Evolutionary conservation across 1,139 yeast genomes (phyloP), one percentile per base, ranked within the genome.

Genomic region (Candida mesenterica): DNA sequence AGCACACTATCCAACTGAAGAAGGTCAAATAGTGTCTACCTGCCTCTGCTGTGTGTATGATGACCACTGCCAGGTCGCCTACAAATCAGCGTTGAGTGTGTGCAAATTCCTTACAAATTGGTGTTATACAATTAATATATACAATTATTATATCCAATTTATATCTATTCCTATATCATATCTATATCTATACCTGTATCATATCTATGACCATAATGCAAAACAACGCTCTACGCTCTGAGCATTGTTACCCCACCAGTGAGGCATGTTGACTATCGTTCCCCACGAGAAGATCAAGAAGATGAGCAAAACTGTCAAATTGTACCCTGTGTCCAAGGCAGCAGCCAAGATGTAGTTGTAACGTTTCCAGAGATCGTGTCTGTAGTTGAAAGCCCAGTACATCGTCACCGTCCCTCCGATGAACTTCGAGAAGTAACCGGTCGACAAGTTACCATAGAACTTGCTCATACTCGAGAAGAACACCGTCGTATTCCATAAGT

Each of bases 201-300:
- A 6, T 5, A 8, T 25, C 28, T 12, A 13, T 24, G 5, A 10
- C 9, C 32, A 15, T 15, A 40, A 37, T 15, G 52, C 50, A 53
- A 70, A 71, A 40, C 77, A 72, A 38, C 75, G 52, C 44, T 72
- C 77, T 4, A 72, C 58, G 37, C 60, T 65, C 5, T 43, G 41
- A 2, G 55, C 53, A 41, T 70, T 63, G 43, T 72, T 72, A 5
- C 77, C 77, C 71, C 73, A 72, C 78, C 77, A 72, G 32, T 56
- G 36, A 0, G 75, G 75, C 61, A 68, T 64, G 3, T 43, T 44
- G 4, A 60, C 46, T 0, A 49, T 45, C 24, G 51, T 51, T 1
- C 65, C 65, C 30, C 61, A 53, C 2, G 72, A 56, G 23, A 65
- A 60, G 18, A 65, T 40, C 13, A 65, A 40, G 45, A 72, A 72